A percentile compares a stretch with the other conserved stretches of the same genome.
Evolutionary conservation across 495 filamentous ascomycete genomes (phyloP).

Genomic region (Cairneyella variabilis): DNA sequence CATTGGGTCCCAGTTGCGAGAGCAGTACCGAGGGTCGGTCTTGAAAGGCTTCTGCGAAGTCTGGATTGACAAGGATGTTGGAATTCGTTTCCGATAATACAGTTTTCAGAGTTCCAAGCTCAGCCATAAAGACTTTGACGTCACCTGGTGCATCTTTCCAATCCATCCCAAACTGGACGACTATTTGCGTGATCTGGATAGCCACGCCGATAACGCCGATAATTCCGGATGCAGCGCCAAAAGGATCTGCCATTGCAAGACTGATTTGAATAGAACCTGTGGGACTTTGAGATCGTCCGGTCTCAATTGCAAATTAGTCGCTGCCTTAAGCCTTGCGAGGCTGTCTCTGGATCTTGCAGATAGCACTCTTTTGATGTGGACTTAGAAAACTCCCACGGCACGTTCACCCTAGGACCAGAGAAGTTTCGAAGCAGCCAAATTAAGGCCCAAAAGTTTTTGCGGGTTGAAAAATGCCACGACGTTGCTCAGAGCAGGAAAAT

Average conservation of each 20-base stretch:
- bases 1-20: slow-evolving; percentile 14
- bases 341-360: background rate
- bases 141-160: slow-evolving; percentile 28
- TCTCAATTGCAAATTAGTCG: slow-evolving; percentile 1
- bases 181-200: slow-evolving; percentile 21
- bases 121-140: slow-evolving; percentile 22
- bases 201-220: slow-evolving; percentile 24
- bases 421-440: slow-evolving; percentile 2
- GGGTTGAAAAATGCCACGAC: slow-evolving; percentile 6
- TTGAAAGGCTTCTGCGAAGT: slow-evolving; percentile 22
- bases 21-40: slow-evolving; percentile 19
- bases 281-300: slow-evolving; percentile 3
- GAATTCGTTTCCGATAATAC: slow-evolving; percentile 24
- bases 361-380: background rate
- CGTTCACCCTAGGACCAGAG: slow-evolving; percentile 4
- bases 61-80: slow-evolving; percentile 17
- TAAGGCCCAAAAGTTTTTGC: background rate
- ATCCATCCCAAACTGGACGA: slow-evolving; percentile 21
- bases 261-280: background rate
- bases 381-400: background rate
- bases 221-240: slow-evolving; percentile 19
- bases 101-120: slow-evolving; percentile 22
- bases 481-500: slow-evolving; percentile 7
- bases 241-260: slow-evolving; percentile 20
- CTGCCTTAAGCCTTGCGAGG: slow-evolving; percentile 10